These are phyloP conservation scores for Deinandra increscens DNA, from an alignment of 129 eudicot genomes.

Conservation along the genomic window DNA sequence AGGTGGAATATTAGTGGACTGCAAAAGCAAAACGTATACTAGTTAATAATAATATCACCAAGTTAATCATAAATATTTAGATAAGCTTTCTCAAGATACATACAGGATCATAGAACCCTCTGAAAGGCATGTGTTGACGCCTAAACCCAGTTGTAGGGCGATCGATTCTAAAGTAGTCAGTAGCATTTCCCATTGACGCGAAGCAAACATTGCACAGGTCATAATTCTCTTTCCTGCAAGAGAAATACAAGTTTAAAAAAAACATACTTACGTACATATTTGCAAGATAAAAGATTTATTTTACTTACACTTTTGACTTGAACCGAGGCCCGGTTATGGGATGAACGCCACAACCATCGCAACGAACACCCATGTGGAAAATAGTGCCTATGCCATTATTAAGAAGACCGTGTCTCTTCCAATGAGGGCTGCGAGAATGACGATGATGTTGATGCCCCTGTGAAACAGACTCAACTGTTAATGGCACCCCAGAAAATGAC, in stretches of 20 bases:
- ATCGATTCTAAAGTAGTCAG: conserved; percentile 68
- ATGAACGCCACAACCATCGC: conserved; percentile 82
- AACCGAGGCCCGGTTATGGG: conserved; percentile 86
- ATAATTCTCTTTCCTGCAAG: conserved; percentile 72
- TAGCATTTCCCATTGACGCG: conserved; percentile 41
- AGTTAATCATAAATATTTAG: not conserved
- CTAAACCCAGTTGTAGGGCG: conserved; percentile 43
- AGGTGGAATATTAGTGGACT: conserved; percentile 21
- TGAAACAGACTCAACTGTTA: conserved; percentile 24
- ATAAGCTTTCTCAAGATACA: conserved; percentile 20
- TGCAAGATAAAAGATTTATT: not conserved
- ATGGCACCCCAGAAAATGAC: conserved; percentile 49
- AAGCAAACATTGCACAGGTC: conserved; percentile 84
- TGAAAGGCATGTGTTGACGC: conserved; percentile 29
- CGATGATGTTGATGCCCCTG: conserved; percentile 24
- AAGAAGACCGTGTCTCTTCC: conserved; percentile 32
- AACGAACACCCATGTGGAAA: conserved; percentile 78
- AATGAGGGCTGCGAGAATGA: conserved; percentile 33
- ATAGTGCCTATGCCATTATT: conserved; percentile 37
- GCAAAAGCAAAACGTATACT: not conserved
- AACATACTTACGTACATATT: not conserved
- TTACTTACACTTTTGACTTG: conserved; percentile 85
- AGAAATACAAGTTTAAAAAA: not conserved
- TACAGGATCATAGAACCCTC: conserved; percentile 49
- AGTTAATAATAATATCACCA: conserved; percentile 8